Base-by-base conservation (phyloP, 345 rosid genomes). In the Orychophragmus violaceus region DNA sequence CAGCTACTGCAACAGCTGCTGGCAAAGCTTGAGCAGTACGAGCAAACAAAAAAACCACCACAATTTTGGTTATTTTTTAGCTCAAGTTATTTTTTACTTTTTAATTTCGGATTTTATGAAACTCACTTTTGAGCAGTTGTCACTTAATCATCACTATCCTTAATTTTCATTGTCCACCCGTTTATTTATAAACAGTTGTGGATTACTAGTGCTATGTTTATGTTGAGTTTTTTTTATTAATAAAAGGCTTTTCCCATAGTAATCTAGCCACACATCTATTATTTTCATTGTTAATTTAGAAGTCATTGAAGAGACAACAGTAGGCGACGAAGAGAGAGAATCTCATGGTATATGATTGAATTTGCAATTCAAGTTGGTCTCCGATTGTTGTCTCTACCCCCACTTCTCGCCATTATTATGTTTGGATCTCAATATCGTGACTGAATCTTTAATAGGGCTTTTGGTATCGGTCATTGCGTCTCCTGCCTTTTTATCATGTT, bases 11-110 rank as follows among this genome's bases (percentile, higher is more conserved):
- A 29, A 44, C 70, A 64, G 64, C 82, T 18, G 84, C 68, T 9
- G 85, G 81, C 77, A 79, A 78, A 59, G 83, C 90, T 60, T 70
- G 74, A 41, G 46, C 9, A 41, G 8, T 41, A 41, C 16, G 46
- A 41, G 63, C 71, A 66, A 41, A 39, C 17, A 28, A 27, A 53
- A 23, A 30, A 30, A 29, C 54, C 71, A 27, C 37, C 41, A 55
- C 70, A 63, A 64, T 71, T 71, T 71, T 71, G 76, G 70, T 41
- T 71, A 25, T 37, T 41, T 7, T 36, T 56, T 44, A 56, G 70
- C 76, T 64, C 75, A 71, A 71, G 25, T 63, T 54, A 63, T 50
- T 33, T 29, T 46, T 33, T 30, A 22, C 45, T 14, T 44, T 28
- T 27, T 18, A 35, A 7, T 50, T 64, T 36, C 51, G 21, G 70